Conservation (phyloP, 768 basidiomycete species). For the Austroboletus eburneus region DNA sequence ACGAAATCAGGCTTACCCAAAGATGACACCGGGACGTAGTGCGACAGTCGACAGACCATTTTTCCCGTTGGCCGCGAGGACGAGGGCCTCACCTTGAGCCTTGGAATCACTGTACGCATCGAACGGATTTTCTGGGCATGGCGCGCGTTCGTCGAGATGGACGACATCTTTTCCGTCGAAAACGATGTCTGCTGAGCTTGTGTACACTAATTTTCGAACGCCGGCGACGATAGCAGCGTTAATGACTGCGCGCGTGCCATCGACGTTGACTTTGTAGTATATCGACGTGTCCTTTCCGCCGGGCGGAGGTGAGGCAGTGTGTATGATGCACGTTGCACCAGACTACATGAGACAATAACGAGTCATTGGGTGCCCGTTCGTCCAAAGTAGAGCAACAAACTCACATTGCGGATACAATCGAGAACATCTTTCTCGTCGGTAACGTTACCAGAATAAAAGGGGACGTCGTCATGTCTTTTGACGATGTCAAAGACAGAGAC, state of each 20-base stretch:
- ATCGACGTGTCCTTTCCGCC: slow-evolving; percentile 63
- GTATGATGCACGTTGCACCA: slow-evolving; percentile 86
- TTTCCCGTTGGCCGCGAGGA: slow-evolving; percentile 83
- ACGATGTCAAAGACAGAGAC: slow-evolving; percentile 92
- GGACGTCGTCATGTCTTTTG: slow-evolving; percentile 80
- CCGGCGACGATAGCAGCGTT: slow-evolving; percentile 68
- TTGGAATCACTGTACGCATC: slow-evolving; percentile 96
- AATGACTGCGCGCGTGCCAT: slow-evolving; percentile 84
- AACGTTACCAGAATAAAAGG: slow-evolving; percentile 89
- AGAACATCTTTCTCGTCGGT: slow-evolving; percentile 70
- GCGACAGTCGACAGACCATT: slow-evolving; percentile 85
- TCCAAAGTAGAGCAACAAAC: slow-evolving; percentile 15
- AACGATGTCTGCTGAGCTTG: slow-evolving; percentile 87
- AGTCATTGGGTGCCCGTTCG: not conserved
- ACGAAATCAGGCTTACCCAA: slow-evolving; percentile 58
- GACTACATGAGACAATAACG: slow-evolving; percentile 45
- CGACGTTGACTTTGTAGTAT: slow-evolving; percentile 92
- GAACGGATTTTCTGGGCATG: slow-evolving; percentile 65
- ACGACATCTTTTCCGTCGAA: slow-evolving; percentile 81
- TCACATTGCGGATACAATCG: slow-evolving; percentile 68
- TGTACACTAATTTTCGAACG: slow-evolving; percentile 88
- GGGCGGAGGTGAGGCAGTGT: slow-evolving; percentile 88
- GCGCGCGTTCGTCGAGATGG: slow-evolving; percentile 84
- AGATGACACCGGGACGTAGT: slow-evolving; percentile 89
- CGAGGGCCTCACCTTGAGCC: slow-evolving; percentile 77